Conservation (phyloP, 2,329 filamentous ascomycete species). For the Fusarium tupiense region DNA sequence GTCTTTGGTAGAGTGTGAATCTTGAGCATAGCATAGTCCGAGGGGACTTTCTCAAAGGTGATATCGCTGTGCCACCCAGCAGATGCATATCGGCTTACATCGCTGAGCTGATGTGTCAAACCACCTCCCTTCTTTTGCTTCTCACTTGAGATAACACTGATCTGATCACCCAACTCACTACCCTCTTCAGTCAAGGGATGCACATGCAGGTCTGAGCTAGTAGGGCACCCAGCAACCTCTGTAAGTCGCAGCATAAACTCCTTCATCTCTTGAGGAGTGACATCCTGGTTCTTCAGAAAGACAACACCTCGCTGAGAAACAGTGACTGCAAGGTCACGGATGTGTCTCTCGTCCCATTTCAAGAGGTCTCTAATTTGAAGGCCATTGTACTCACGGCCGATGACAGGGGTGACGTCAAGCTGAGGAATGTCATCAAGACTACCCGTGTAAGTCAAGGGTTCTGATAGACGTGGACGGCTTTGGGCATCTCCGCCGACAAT, state of each 20-base stretch:
- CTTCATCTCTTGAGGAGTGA: conserved; percentile 51
- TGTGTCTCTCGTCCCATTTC: conserved; percentile 55
- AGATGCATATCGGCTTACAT: conserved; percentile 58
- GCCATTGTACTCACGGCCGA: conserved; percentile 58
- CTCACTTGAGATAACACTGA: conserved; percentile 65
- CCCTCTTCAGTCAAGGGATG: conserved; percentile 64
- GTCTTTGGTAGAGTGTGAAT: conserved; percentile 65
- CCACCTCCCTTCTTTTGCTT: conserved; percentile 65
- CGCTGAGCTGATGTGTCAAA: conserved; percentile 60
- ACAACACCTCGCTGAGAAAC: conserved; percentile 53
- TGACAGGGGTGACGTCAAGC: conserved; percentile 57
- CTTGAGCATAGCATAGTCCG: conserved; percentile 70
- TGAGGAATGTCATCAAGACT: conserved; percentile 52
- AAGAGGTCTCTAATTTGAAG: conserved; percentile 50
- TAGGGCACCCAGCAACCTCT: conserved; percentile 50
- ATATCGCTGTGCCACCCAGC: conserved; percentile 64
- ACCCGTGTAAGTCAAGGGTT: conserved; percentile 54
- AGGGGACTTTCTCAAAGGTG: conserved; percentile 67
- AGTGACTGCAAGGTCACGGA: conserved; percentile 64
- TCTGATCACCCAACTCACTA: conserved; percentile 63
- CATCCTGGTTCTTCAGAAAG: conserved; percentile 50
- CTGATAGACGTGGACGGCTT: conserved; percentile 42
- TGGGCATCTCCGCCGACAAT: conserved; percentile 46
- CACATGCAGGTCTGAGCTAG: conserved; percentile 61
- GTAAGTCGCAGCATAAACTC: conserved; percentile 50